Evolutionary conservation across 2,329 filamentous ascomycete species (phyloP), one percentile per base, ranked within the genome.

Genomic region (Ceratocystis lukuohia): DNA sequence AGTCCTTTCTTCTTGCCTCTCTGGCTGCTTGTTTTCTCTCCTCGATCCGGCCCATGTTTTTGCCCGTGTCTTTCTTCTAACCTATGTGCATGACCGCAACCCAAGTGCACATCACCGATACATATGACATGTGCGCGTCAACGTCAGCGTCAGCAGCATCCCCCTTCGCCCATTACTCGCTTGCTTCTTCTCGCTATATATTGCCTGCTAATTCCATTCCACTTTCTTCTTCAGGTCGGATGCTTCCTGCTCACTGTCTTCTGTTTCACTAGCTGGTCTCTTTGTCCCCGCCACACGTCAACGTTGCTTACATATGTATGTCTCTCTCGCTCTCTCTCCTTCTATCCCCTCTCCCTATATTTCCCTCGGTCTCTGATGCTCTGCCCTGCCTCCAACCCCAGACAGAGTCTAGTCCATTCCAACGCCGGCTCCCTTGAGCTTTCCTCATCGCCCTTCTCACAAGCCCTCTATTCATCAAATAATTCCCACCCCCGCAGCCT

Each of bases 161-260:
- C 46, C 20, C n/a, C 20, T 12, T 12, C 6, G n/a, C 20, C 48
- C 7, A 12, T 10, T 8, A 50, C 10, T 22, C 17, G 46, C 22
- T 20, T 20, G 48, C 20, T 22, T 50, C 5, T 20, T 50, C n/a
- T 25, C 20, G 37, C 3, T n/a, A 57, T 30, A 57, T 57, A 57
- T 57, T 57, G 53, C 56, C 56, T 37, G 56, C 56, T 8, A 59
- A 59, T 59, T 59, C 56, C 56, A 59, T 59, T 59, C 12, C 12
- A 28, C 17, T 6, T 33, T 30, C 53, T 59, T 30, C 8, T 5
- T 30, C 20, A 3, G 20, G 12, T 30, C 20, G 12, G 5, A 5
- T 33, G 8, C 56, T 17, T 30, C 28, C n/a, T 17, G 15, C 28
- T 37, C 37, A 41, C 56, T n/a, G 28, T 20, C 28, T 3, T 15